phyloP scores from a whole-genome alignment of 2,329 filamentous ascomycete species.

The Diaporthe aspalathi region DNA sequence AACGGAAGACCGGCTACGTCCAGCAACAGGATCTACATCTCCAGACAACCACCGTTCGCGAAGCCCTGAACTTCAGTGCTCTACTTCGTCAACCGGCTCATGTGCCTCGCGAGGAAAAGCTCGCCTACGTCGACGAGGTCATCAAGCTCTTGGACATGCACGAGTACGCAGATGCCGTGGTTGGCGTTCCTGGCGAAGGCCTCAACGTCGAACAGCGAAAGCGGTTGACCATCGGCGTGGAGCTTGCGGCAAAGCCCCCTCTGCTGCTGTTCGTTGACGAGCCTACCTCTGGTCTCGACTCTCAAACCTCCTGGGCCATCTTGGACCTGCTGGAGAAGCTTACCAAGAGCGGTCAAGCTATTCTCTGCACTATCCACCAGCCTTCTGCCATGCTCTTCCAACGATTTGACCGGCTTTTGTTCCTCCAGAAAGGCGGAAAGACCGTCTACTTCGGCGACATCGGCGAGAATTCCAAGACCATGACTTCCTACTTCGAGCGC shows the following conservation, averaged over 20 bases:
- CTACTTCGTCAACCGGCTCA: slow-evolving; percentile 71
- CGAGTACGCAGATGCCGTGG: slow-evolving; percentile 73
- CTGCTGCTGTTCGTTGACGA: slow-evolving; percentile 91
- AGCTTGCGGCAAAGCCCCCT: slow-evolving; percentile 90
- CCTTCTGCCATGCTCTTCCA: slow-evolving; percentile 93
- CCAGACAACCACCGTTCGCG: slow-evolving; percentile 72
- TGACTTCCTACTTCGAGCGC: slow-evolving; percentile 81
- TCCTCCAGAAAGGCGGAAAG: slow-evolving; percentile 77
- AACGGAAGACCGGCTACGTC: slow-evolving; percentile 76
- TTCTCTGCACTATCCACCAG: slow-evolving; percentile 95
- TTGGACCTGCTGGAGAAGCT: slow-evolving; percentile 86
- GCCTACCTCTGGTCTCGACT: slow-evolving; percentile 90
- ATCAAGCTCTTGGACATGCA: slow-evolving; percentile 76
- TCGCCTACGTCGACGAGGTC: slow-evolving; percentile 74
- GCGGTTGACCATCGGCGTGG: slow-evolving; percentile 75
- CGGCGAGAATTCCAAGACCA: slow-evolving; percentile 73
- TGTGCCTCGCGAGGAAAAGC: slow-evolving; percentile 69
- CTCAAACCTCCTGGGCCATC: slow-evolving; percentile 91
- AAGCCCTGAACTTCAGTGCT: slow-evolving; percentile 73
- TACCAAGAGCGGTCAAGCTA: slow-evolving; percentile 85
- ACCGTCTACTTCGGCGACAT: slow-evolving; percentile 85
- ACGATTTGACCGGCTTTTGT: slow-evolving; percentile 82
- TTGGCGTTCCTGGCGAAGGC: slow-evolving; percentile 75
- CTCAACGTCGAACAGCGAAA: slow-evolving; percentile 51
- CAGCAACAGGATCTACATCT: slow-evolving; percentile 77